Base-by-base conservation (phyloP, 1,284 basidiomycete genomes). In the Puccinia brachypodii region DNA sequence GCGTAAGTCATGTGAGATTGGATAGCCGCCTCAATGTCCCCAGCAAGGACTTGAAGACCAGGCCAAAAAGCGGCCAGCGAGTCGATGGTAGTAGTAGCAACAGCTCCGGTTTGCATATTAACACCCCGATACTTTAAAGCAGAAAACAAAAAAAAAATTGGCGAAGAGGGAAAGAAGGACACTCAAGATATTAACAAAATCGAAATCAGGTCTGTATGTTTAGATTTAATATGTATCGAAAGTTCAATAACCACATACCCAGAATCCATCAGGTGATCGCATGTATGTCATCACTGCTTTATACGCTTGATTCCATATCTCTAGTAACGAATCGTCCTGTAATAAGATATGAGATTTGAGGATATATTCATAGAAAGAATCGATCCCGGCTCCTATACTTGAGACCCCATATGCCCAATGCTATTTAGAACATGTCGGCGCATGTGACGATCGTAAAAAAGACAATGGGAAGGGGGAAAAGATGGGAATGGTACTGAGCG, bases 281-380 rank as follows among this genome's bases (percentile, higher is more conserved):
- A 93, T 89, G 84, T 95, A 92, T 72, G 92, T 91, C 93, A 96
- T 95, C 25, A 96, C 89, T 7, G 94, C 91, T 8, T 93, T 91
- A 85, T 96, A 96, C 6, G 92, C 90, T 84, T 96, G 94, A 83
- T 88, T 84, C 91, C 94, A 98, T n/a, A 97, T 92, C 84, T 96
- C 93, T 80, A 94, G 88, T 85, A 94, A 96, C 84, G 93, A 91
- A 44, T 92, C 89, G 83, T 97, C 95, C 47, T 94, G 94, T 0
- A 84, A 79, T 38, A 85, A 62, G 69, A 84, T 71, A 25, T 64
- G 76, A 91, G 92, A 93, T 85, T 93, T 94, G 68, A 94, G 86
- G 22, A 93, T 94, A 86, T 95, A 96, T 87, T 98, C 95, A 85
- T 92, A 95, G 86, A 95, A 96, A 11, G 93, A 95, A 86, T 97